A percentile compares a stretch with the other conserved stretches of the same genome.
phyloP scores from a whole-genome alignment of 2,329 filamentous ascomycete species.

The Seiridium unicorne region DNA sequence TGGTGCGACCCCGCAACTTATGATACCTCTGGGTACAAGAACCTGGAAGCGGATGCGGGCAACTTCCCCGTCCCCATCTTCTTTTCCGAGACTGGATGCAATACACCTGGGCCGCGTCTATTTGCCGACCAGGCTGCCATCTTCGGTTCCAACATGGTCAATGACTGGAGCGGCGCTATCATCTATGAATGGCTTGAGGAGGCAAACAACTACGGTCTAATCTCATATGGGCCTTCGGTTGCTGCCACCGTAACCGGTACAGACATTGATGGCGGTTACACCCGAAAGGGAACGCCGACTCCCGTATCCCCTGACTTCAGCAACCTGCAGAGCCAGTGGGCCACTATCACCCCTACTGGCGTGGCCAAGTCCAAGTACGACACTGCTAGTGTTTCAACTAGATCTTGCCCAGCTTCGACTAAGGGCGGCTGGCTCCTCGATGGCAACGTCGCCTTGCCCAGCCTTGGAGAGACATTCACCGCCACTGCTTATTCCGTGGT shows the following conservation, averaged over 20 bases:
- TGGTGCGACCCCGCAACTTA: conserved; percentile 67
- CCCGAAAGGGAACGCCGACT: conserved; percentile 69
- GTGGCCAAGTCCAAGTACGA: conserved; percentile 66
- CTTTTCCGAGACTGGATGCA: conserved; percentile 89
- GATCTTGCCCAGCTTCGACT: conserved; percentile 70
- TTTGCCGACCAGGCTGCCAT: conserved; percentile 76
- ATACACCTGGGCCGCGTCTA: conserved; percentile 56
- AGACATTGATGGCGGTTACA: conserved; percentile 62
- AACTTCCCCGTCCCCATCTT: conserved; percentile 82
- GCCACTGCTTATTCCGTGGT: conserved; percentile 25
- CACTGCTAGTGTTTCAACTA: conserved; percentile 57
- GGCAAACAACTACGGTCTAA: conserved; percentile 76
- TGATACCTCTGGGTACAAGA: conserved; percentile 64
- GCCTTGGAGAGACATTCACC: conserved; percentile 54
- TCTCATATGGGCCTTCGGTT: conserved; percentile 68
- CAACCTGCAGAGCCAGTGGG: conserved; percentile 77
- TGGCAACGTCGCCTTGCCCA: conserved; percentile 68
- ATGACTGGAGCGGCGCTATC: conserved; percentile 72
- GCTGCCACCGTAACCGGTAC: conserved; percentile 52
- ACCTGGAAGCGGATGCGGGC: conserved; percentile 64
- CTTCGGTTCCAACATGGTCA: conserved; percentile 70
- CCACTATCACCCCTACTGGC: conserved; percentile 66
- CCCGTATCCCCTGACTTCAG: conserved; percentile 74
- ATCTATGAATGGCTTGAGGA: conserved; percentile 92
- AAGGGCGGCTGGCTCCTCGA: conserved; percentile 70